A percentile compares a stretch with the other conserved stretches of the same genome.
phyloP scores from a whole-genome alignment of 345 rosid genomes.

The Eucalyptus tenuipes region DNA sequence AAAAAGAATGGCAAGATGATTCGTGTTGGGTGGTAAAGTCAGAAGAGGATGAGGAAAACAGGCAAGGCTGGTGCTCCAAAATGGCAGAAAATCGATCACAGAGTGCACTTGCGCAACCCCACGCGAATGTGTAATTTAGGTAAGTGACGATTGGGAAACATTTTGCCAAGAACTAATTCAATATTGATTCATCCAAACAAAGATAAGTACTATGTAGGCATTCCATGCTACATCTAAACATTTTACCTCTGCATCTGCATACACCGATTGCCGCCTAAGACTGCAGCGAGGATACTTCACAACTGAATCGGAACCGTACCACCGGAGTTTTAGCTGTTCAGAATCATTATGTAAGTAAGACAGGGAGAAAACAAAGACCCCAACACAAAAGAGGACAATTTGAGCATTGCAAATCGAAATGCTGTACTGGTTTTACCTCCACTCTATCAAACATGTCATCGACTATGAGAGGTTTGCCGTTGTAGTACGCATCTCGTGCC shows the following conservation, averaged over 20 bases:
- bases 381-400: not conserved
- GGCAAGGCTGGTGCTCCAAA: not conserved
- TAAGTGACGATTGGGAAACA: not conserved
- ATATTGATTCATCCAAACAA: not conserved
- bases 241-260: constrained; percentile 86
- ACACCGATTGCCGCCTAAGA: constrained; percentile 64
- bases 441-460: constrained; percentile 98
- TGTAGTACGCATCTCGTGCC: constrained; percentile 89
- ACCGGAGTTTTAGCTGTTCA: constrained; percentile 63
- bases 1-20: not conserved
- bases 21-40: not conserved
- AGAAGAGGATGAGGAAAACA: not conserved
- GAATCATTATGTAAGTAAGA: not conserved
- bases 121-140: not conserved
- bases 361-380: not conserved
- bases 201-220: not conserved
- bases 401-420: not conserved
- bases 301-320: constrained; percentile 89
- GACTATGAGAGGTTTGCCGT: constrained; percentile 71
- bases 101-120: not conserved
- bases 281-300: constrained; percentile 97
- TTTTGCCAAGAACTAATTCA: not conserved
- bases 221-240: not conserved
- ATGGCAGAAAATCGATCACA: not conserved
- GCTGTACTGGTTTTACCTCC: constrained; percentile 37